phyloP scores from a whole-genome alignment of 1,139 yeast species.

The Pichia sp. region DNA sequence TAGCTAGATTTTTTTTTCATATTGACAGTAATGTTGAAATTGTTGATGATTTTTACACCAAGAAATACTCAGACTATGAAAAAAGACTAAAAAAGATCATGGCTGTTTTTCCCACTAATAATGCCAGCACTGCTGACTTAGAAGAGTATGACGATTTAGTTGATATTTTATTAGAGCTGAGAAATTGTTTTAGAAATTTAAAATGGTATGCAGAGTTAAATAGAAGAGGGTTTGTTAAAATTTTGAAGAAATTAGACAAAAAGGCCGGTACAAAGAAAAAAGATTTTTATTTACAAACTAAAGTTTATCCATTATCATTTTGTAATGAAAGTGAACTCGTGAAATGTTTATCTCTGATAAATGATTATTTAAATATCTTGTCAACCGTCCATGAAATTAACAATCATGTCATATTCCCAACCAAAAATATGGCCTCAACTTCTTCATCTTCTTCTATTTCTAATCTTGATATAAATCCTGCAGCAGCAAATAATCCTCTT shows the following conservation, averaged over 20 bases:
- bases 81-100: constrained; percentile 54
- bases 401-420: not conserved
- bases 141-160: constrained; percentile 79
- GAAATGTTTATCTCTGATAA: constrained; percentile 49
- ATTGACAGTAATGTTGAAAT: constrained; percentile 77
- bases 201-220: constrained; percentile 94
- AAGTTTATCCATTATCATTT: constrained; percentile 71
- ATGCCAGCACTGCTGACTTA: constrained; percentile 32
- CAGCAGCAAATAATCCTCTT: not conserved
- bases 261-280: constrained; percentile 68
- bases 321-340: constrained; percentile 61
- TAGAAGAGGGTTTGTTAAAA: constrained; percentile 83
- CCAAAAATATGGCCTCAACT: not conserved
- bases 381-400: constrained; percentile 2
- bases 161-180: constrained; percentile 66
- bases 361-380: constrained; percentile 45
- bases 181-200: constrained; percentile 73
- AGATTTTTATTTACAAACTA: constrained; percentile 57
- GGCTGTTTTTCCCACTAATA: constrained; percentile 19
- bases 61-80: constrained; percentile 66
- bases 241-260: constrained; percentile 85
- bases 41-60: constrained; percentile 73
- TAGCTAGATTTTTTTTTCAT: constrained; percentile 68
- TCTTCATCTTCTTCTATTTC: constrained; percentile 22
- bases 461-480: constrained; percentile 18